Base-by-base conservation (phyloP, 352 stramenopile species). In the Pythium phragmiticola region DNA sequence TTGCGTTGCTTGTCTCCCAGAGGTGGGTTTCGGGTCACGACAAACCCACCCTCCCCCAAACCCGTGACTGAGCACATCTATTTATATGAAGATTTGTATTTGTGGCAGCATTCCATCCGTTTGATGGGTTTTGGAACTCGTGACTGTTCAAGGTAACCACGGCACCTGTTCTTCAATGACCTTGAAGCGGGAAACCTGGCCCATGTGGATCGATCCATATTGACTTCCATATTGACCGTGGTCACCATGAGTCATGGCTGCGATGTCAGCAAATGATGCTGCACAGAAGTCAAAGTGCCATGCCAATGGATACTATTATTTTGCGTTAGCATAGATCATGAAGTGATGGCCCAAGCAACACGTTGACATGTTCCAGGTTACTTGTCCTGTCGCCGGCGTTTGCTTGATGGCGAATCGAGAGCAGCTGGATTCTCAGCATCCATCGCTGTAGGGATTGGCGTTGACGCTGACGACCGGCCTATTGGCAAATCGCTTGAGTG, bases 1-100 rank as follows among this genome's bases (percentile, higher is more conserved):
- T 61, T 43, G 60, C 50, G 55, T 73, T 73, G 55, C 60, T 65
- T 57, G 60, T 68, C 48, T 57, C 26, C 46, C n/a, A n/a, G 30
- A 52, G 56, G 66, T 63, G 60, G 56, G 60, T 61, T 30, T 41
- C 4, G 4, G 23, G n/a, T 33, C 19, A 7, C 7, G n/a, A 33
- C 21, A 50, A n/a, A 30, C 43, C 43, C 43, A 12, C 9, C 43
- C 17, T 14, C 28, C 4, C 2, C 19, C 5, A 33, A 30, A 50
- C 43, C 43, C 43, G 33, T 30, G 13, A 41, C 16, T 9, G 13
- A 7, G 13, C 4, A 8, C 39, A 46, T 46, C 39, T 39, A 5
- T 64, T 52, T 56, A 13, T 69, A 55, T 60, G 2, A 28, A 17
- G 2, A 28, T 56, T 55, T 60, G 55, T 61, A 67, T 52, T 34